These are phyloP conservation scores for Sanghuangporus baumii DNA, from an alignment of 1,284 basidiomycete genomes.

Conservation along the genomic window DNA sequence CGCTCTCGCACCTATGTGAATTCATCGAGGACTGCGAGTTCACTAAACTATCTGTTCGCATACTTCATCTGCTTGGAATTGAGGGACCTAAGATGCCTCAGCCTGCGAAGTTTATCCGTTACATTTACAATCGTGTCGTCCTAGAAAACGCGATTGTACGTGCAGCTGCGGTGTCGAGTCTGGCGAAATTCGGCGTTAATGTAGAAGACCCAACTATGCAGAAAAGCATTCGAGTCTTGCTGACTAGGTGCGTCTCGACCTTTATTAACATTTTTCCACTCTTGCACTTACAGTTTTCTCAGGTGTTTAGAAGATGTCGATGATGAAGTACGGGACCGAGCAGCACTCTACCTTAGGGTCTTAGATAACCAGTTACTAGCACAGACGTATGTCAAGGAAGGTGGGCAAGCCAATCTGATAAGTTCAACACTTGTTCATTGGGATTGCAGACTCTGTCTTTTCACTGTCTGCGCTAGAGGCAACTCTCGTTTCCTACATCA, in stretches of 20 bases:
- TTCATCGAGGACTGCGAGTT: conserved; percentile 99
- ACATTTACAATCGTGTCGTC: conserved; percentile 99
- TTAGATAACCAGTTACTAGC: conserved; percentile 80
- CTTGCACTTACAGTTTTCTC: conserved; percentile 13
- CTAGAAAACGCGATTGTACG: conserved; percentile 98
- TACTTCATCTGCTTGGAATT: conserved; percentile 90
- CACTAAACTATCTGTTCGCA: conserved; percentile 96
- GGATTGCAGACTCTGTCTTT: conserved; percentile 75
- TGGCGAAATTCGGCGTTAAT: conserved; percentile 96
- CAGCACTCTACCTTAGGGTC: conserved; percentile 88
- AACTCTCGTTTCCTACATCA: conserved; percentile 86
- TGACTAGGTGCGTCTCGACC: conserved; percentile 56
- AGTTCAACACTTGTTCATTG: not conserved
- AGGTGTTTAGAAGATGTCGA: conserved; percentile 98
- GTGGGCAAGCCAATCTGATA: conserved; percentile 36
- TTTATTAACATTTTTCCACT: conserved; percentile 8
- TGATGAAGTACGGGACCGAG: conserved; percentile 97
- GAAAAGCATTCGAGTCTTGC: conserved; percentile 82
- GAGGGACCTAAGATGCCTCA: conserved; percentile 95
- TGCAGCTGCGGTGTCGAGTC: conserved; percentile 90
- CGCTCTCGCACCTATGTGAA: conserved; percentile 97
- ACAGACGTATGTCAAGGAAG: conserved; percentile 87
- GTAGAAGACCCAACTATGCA: conserved; percentile 74
- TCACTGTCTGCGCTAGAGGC: conserved; percentile 84
- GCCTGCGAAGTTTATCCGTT: conserved; percentile 97